Conservation (phyloP, 176 grass and related monocot species). For the Oryza glaberrima region DNA sequence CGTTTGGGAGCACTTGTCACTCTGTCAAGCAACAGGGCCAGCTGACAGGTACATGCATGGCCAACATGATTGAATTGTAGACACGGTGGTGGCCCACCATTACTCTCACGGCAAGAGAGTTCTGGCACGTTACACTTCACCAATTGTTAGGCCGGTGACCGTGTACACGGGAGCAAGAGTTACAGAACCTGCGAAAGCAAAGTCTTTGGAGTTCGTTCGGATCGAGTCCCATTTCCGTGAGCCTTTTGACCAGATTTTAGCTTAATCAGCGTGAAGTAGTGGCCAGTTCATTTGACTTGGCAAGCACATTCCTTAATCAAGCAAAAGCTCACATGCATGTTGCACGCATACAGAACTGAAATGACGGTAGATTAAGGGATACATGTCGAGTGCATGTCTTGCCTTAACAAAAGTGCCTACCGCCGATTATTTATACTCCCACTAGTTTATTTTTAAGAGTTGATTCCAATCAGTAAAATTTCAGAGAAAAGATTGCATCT, state of each 20-base stretch:
- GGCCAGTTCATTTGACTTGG: constrained; percentile 47
- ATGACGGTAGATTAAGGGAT: not conserved
- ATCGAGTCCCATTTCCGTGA: not conserved
- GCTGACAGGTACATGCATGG: not conserved
- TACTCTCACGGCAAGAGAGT: not conserved
- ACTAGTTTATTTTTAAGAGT: not conserved
- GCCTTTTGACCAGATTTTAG: constrained; percentile 11
- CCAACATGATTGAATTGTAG: not conserved
- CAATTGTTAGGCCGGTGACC: constrained; percentile 27
- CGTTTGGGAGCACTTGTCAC: not conserved
- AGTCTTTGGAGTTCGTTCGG: not conserved
- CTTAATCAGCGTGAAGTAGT: constrained; percentile 13
- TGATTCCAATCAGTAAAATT: not conserved
- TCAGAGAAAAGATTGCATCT: not conserved
- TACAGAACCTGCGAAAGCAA: not conserved
- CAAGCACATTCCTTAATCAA: not conserved
- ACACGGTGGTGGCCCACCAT: not conserved
- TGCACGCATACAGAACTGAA: not conserved
- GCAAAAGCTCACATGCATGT: constrained; percentile 28
- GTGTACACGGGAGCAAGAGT: not conserved
- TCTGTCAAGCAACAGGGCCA: not conserved
- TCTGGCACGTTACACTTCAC: not conserved
- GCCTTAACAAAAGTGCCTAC: not conserved
- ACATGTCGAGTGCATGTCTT: not conserved
- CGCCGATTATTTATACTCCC: not conserved